A percentile compares a stretch with the other conserved stretches of the same genome.
Conservation (phyloP, 2,329 filamentous ascomycete genomes). For the Ophiobolus disseminans region DNA sequence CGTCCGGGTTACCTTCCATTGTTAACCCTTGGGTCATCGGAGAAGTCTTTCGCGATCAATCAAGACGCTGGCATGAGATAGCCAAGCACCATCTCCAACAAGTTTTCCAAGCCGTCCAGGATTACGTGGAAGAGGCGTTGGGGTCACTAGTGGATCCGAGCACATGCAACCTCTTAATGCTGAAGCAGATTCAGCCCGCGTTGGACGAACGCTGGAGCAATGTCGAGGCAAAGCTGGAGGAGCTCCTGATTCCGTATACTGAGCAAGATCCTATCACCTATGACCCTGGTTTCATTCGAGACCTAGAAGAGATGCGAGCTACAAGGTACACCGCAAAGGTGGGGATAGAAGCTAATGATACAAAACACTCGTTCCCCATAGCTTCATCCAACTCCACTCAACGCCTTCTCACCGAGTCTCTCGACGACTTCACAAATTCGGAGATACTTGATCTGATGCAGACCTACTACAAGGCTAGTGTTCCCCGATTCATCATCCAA, state of each 20-base stretch:
- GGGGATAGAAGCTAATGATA: neutral
- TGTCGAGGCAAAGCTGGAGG: constrained; percentile 27
- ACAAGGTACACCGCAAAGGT: constrained; percentile 9
- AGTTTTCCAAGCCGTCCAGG: constrained; percentile 24
- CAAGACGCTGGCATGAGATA: constrained; percentile 25
- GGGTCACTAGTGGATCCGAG: constrained; percentile 21
- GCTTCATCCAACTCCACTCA: neutral
- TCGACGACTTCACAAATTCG: constrained; percentile 31
- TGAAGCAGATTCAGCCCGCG: constrained; percentile 26
- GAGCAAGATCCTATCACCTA: constrained; percentile 29
- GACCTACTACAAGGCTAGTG: constrained; percentile 34
- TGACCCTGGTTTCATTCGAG: constrained; percentile 27
- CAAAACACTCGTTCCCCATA: neutral
- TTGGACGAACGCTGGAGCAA: constrained; percentile 18
- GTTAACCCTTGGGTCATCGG: constrained; percentile 33
- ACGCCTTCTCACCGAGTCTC: constrained; percentile 26
- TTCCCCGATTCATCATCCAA: neutral
- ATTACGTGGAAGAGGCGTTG: constrained; percentile 24
- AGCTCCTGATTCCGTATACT: constrained; percentile 29
- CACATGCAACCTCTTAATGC: constrained; percentile 22
- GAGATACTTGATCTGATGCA: constrained; percentile 37
- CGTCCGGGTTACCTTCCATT: constrained; percentile 24
- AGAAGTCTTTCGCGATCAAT: constrained; percentile 32
- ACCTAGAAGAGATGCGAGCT: constrained; percentile 20
- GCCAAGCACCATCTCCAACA: constrained; percentile 23